Evolutionary conservation across 306 rosid species (phyloP).

Genomic region (Erythrophleum fordii): DNA sequence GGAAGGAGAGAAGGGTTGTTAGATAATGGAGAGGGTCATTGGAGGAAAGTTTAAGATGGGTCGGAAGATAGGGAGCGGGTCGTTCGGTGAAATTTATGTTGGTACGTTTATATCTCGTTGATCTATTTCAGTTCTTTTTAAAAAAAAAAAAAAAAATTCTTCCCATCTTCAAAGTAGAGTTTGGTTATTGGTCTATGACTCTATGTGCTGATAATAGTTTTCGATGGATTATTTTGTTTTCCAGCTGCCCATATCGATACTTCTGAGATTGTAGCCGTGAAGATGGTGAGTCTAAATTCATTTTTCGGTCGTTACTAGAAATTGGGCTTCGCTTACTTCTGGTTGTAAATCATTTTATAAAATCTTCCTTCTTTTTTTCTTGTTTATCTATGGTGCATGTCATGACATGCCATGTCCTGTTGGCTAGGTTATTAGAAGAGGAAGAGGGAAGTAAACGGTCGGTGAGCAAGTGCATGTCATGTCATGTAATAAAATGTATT

Average conservation of each 20-base stretch:
- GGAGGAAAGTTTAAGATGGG: conserved; percentile 72
- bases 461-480: conserved; percentile 9
- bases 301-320: neutral
- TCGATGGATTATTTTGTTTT: conserved; percentile 8
- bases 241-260: conserved; percentile 64
- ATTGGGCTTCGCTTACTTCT: neutral
- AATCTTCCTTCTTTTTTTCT: neutral
- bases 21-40: conserved; percentile 63
- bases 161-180: neutral
- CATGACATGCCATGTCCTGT: neutral
- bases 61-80: conserved; percentile 79
- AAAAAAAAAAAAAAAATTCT: neutral
- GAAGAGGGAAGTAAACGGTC: neutral
- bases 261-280: conserved; percentile 69
- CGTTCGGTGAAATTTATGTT: conserved; percentile 72
- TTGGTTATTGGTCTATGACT: neutral
- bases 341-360: neutral
- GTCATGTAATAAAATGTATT: neutral
- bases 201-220: conserved; percentile 13
- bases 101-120: conserved; percentile 39
- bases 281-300: conserved; percentile 56
- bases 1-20: neutral
- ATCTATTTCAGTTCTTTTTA: too few relatives aligned
- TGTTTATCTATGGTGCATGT: neutral
- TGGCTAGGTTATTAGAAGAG: neutral